These are phyloP conservation scores for Sclerotinia minor DNA, from an alignment of 2,329 filamentous ascomycete species.

Conservation along the genomic window DNA sequence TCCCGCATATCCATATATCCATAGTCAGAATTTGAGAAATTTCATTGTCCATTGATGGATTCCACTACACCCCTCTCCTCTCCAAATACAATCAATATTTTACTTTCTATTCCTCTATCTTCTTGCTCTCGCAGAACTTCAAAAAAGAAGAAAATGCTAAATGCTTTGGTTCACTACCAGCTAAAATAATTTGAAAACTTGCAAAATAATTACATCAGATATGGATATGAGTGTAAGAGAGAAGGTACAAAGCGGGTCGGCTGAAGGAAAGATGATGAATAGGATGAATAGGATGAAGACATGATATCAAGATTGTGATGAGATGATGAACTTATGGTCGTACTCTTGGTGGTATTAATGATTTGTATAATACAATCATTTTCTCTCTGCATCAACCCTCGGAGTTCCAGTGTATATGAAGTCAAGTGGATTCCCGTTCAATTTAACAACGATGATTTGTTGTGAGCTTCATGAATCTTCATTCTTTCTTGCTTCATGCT, in stretches of 20 bases:
- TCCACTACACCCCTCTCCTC: neutral
- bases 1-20: neutral
- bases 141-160: constrained; percentile 14
- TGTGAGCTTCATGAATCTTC: neutral
- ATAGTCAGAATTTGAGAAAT: constrained; percentile 16
- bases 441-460: too few species aligned
- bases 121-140: constrained; percentile 2
- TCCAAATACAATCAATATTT: constrained; percentile 5
- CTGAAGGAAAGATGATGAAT: neutral
- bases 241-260: neutral
- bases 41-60: neutral
- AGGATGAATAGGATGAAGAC: neutral
- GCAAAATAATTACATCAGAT: neutral
- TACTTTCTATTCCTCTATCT: neutral
- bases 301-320: neutral
- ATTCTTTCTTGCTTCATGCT: constrained; percentile 11
- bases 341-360: neutral
- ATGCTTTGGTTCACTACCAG: constrained; percentile 15
- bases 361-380: neutral
- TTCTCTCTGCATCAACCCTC: neutral
- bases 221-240: neutral
- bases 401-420: neutral
- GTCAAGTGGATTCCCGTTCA: neutral
- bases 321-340: constrained; percentile 10
- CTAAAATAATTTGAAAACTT: constrained; percentile 14